Evolutionary conservation across 202 grass and related monocot species (phyloP), one percentile per base, ranked within the genome.

Genomic region (Carex arenaria): DNA sequence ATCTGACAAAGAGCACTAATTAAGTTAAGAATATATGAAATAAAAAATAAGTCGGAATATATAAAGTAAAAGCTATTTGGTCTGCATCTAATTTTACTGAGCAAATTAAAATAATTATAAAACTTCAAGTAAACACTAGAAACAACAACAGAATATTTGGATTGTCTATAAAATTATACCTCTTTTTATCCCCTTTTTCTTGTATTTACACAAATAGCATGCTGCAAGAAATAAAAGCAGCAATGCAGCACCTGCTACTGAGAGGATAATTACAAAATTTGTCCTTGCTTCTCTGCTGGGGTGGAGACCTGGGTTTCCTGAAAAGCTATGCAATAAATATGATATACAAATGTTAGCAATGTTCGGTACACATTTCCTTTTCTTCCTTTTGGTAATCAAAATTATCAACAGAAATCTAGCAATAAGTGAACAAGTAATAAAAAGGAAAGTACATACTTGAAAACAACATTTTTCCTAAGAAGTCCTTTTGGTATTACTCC

Each of bases 401-500:
- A 15, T 55, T 59, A 49, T 10, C 10, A 49, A 49, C 61, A 59
- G 47, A 78, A 86, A 64, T 80, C 18, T 13, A 86, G 22, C 14
- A 61, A 78, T 18, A 90, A 51, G 20, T 7, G 1, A 22, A 82
- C 54, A 65, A 7, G 8, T n/a, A 79, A 64, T 38, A 45, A 38
- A 26, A 64, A 55, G 81, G 67, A 10, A 20, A 82, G 56, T 72
- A 91, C 95, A 12, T 61, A 98, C 95, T 93, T 90, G 85, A 98
- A 84, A 86, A 92, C 76, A 79, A 98, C 90, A 80, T 87, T 89
- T 83, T 86, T 91, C 75, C 84, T 89, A 63, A 91, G 90, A 87
- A 98, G 87, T 54, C 82, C 78, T 71, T 83, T 85, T 28, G 95
- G 87, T 72, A 97, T 78, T 79, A 76, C 51, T 87, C 95, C 95